These are phyloP conservation scores for Pseudozyma sp. DNA, from an alignment of 1,284 basidiomycete species.

Conservation along the genomic window DNA sequence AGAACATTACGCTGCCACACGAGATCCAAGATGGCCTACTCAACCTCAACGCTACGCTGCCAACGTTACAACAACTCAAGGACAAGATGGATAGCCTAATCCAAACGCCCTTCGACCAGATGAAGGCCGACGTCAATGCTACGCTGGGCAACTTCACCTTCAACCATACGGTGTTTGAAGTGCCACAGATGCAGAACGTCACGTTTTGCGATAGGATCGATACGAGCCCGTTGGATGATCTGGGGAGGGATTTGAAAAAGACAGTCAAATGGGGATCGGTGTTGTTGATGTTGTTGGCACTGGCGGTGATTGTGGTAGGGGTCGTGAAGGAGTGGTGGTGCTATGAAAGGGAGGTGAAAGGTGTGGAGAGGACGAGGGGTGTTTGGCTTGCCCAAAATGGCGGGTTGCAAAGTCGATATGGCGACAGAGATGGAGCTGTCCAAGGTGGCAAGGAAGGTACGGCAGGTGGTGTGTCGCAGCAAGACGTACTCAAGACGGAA, in stretches of 20 bases:
- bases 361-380: constrained; percentile 35
- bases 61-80: constrained; percentile 81
- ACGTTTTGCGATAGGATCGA: constrained; percentile 52
- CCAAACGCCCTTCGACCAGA: constrained; percentile 50
- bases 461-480: not conserved
- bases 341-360: constrained; percentile 42
- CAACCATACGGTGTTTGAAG: constrained; percentile 37
- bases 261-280: constrained; percentile 32
- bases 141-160: constrained; percentile 49
- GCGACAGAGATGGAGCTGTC: not conserved
- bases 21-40: constrained; percentile 80
- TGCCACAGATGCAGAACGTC: constrained; percentile 41
- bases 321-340: constrained; percentile 46
- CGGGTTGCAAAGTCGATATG: no score
- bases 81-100: constrained; percentile 75
- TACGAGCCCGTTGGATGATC: constrained; percentile 45
- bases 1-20: constrained; percentile 85
- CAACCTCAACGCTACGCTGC: constrained; percentile 82
- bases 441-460: not conserved
- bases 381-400: constrained; percentile 36
- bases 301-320: constrained; percentile 38
- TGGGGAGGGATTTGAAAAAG: constrained; percentile 37
- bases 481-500: constrained; percentile 19
- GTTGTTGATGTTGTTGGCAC: constrained; percentile 27
- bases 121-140: constrained; percentile 48